Evolutionary conservation across 257 asterid species (phyloP).

Genomic region (Solanum habrochaites): DNA sequence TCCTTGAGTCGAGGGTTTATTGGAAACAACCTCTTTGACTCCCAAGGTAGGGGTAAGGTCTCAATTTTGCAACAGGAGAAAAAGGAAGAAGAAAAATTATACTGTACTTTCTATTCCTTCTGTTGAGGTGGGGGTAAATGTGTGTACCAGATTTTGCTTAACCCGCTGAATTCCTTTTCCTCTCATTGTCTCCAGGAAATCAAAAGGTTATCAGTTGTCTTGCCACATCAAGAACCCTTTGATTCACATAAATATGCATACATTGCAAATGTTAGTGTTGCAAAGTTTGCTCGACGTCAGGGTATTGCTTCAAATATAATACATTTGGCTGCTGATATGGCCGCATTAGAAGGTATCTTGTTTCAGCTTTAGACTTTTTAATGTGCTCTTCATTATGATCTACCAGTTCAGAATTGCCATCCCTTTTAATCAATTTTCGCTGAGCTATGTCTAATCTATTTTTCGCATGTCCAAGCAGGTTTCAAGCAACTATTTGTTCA

Average conservation of each 20-base stretch:
- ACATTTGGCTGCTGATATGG: conserved; percentile 61
- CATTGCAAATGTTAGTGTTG: conserved; percentile 81
- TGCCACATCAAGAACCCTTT: conserved; percentile 50
- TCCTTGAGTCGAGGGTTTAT: neutral
- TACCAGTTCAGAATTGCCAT: neutral
- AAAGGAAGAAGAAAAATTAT: neutral
- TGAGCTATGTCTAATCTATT: neutral
- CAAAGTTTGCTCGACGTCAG: conserved; percentile 85
- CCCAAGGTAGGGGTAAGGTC: neutral
- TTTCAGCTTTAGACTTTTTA: conserved; percentile 4
- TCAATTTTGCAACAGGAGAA: neutral
- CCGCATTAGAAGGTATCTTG: conserved; percentile 41
- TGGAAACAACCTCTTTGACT: neutral
- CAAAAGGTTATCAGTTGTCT: conserved; percentile 45
- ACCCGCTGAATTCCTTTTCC: neutral
- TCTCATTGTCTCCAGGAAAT: conserved; percentile 31
- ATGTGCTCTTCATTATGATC: neutral
- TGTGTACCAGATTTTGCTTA: neutral
- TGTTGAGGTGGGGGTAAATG: neutral
- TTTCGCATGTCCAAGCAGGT: conserved; percentile 38
- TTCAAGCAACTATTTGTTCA: conserved; percentile 71
- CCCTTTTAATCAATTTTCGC: neutral
- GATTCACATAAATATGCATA: conserved; percentile 70
- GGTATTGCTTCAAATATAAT: conserved; percentile 85
- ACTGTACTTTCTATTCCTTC: neutral